Evolutionary conservation across 2,329 filamentous ascomycete genomes (phyloP).

Genomic region (Acephala macrosclerotiorum): DNA sequence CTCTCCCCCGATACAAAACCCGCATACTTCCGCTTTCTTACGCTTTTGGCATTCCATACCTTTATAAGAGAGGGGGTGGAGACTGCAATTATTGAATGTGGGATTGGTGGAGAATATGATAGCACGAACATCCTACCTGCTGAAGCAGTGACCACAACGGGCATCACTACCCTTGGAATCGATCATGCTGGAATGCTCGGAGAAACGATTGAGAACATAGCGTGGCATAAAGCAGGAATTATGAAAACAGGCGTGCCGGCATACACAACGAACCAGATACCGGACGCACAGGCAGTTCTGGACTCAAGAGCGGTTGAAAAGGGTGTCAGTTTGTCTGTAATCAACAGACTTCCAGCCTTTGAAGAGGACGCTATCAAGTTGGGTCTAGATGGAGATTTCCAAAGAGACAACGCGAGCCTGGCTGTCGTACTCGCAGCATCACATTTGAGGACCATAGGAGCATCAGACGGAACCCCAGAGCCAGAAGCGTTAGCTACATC

Average conservation of each 20-base stretch:
- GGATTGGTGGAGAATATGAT: conserved; percentile 93
- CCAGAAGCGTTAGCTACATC: neutral
- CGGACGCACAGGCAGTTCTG: conserved; percentile 65
- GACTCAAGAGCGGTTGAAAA: conserved; percentile 59
- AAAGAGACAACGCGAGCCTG: conserved; percentile 65
- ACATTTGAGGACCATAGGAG: conserved; percentile 52
- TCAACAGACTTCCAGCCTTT: conserved; percentile 44
- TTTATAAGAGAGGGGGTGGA: conserved; percentile 80
- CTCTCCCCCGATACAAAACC: conserved; percentile 63
- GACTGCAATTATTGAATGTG: conserved; percentile 87
- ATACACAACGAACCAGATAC: conserved; percentile 67
- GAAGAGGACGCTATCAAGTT: conserved; percentile 50
- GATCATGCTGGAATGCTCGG: conserved; percentile 87
- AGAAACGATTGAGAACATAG: conserved; percentile 78
- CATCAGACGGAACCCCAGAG: conserved; percentile 16
- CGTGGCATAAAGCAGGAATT: conserved; percentile 93
- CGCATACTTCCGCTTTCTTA: conserved; percentile 91
- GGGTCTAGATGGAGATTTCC: conserved; percentile 60
- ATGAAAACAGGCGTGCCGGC: conserved; percentile 72
- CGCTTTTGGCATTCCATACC: conserved; percentile 84
- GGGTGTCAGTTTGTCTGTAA: conserved; percentile 32
- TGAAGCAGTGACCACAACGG: conserved; percentile 65
- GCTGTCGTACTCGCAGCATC: conserved; percentile 62
- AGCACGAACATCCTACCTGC: conserved; percentile 82
- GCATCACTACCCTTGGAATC: conserved; percentile 82